Conservation (phyloP, 78 protist genomes). For the Thecamonas trahens region DNA sequence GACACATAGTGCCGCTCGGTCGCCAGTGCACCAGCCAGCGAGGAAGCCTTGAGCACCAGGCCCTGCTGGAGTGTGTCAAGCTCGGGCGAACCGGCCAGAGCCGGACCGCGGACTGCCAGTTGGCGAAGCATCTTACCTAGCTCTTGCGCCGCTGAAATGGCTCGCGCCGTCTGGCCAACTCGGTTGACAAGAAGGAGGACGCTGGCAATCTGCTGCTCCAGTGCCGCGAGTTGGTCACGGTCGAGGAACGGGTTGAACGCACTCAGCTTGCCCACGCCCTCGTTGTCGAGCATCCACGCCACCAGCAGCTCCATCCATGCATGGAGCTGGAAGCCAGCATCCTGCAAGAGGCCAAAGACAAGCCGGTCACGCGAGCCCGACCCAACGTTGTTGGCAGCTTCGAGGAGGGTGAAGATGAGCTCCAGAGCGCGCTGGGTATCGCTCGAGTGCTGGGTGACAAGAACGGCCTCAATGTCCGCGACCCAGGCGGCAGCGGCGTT, state of each 20-base stretch:
- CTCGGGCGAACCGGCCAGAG: neutral
- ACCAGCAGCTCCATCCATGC: neutral
- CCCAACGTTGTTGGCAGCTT: too few species aligned
- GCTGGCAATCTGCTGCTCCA: neutral
- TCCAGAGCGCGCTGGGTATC: too few species aligned
- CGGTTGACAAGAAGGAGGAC: neutral
- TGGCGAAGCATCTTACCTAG: neutral
- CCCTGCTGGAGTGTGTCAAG: neutral
- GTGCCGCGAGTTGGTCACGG: neutral
- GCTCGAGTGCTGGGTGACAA: too few species aligned
- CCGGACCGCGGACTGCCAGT: neutral
- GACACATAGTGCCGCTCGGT: neutral
- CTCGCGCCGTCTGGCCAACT: constrained; percentile 1
- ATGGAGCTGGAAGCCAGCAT: neutral
- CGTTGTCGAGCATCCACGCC: neutral
- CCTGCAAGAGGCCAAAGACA: neutral
- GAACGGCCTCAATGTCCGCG: too few species aligned
- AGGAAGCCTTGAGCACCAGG: neutral
- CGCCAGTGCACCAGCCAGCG: constrained; percentile 12
- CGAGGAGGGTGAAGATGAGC: too few species aligned
- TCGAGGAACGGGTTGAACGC: constrained; percentile 28
- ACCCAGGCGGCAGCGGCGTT: too few species aligned
- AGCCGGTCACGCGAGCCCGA: too few species aligned
- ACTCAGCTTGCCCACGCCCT: neutral
- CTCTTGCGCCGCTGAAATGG: neutral